A percentile compares a stretch with the other conserved stretches of the same genome.
These are phyloP conservation scores for Cyberlindnera misumaiensis DNA, from an alignment of 805 yeast species.

Conservation along the genomic window DNA sequence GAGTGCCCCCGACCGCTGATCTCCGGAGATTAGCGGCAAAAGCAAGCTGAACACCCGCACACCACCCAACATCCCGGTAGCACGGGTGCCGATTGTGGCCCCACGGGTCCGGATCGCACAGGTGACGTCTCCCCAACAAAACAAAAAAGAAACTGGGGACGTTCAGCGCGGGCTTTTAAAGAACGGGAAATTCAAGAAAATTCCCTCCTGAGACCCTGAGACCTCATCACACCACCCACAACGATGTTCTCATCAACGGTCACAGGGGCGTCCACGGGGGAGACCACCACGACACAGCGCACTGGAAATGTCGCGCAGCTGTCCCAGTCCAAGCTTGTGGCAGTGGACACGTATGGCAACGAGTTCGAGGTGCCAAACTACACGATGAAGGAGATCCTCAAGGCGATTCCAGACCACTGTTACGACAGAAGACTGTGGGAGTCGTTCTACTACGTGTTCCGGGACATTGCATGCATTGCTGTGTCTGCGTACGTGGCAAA, in stretches of 20 bases:
- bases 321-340: conserved; percentile 21
- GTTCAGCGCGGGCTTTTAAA: too few species aligned
- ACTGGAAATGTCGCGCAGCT: conserved; percentile 7
- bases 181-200: too few species aligned
- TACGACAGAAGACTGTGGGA: conserved; percentile 52
- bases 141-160: too few species aligned
- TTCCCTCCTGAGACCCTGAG: too few species aligned
- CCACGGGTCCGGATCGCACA: too few species aligned
- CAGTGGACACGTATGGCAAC: conserved; percentile 42
- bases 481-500: conserved; percentile 48
- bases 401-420: conserved; percentile 68
- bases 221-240: too few species aligned
- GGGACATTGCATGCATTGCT: conserved; percentile 51
- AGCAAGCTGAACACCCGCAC: background rate
- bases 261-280: conserved; percentile 6
- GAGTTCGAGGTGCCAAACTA: conserved; percentile 68
- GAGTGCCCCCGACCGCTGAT: too few species aligned
- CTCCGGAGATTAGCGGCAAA: too few species aligned
- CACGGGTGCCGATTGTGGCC: too few species aligned
- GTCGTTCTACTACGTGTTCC: conserved; percentile 57
- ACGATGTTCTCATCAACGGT: conserved; percentile 7
- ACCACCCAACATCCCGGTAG: conserved; percentile 1
- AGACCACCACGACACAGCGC: conserved; percentile 7
- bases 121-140: too few species aligned
- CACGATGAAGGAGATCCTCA: conserved; percentile 67